phyloP scores from a whole-genome alignment of 2,329 filamentous ascomycete species.

The Fusarium longipes region DNA sequence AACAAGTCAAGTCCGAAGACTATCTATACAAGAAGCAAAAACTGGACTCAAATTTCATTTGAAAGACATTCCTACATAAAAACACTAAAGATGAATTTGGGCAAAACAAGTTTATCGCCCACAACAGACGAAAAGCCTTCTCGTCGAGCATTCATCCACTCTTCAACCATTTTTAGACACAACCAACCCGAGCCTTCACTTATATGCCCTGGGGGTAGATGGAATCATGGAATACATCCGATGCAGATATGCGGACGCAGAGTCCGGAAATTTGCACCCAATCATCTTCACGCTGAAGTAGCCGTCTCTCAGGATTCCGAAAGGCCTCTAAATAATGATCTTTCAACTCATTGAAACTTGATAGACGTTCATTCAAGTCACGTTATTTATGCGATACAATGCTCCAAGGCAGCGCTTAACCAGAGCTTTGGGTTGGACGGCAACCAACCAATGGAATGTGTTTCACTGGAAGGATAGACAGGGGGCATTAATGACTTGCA shows the following conservation, averaged over 20 bases:
- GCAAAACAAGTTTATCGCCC: too few relatives aligned
- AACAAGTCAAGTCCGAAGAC: background rate
- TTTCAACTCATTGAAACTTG: too few relatives aligned
- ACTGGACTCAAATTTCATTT: background rate
- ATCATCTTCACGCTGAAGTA: background rate
- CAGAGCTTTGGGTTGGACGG: background rate
- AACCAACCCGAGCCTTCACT: background rate
- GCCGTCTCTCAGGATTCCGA: background rate
- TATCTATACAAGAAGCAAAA: background rate
- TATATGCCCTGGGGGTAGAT: background rate
- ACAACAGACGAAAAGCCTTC: background rate
- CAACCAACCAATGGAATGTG: background rate
- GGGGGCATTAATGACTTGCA: slow-evolving; percentile 8
- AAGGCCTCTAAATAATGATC: background rate
- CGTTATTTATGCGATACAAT: background rate
- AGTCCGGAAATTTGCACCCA: background rate
- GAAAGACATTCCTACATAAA: background rate
- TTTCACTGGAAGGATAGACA: background rate
- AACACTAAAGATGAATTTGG: background rate
- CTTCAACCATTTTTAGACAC: background rate
- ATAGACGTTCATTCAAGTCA: background rate
- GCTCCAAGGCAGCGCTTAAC: background rate
- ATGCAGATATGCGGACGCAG: background rate
- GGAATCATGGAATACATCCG: background rate
- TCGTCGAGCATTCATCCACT: background rate